These are phyloP conservation scores for Coffea humblotiana DNA, from an alignment of 305 asterid genomes.

Conservation along the genomic window DNA sequence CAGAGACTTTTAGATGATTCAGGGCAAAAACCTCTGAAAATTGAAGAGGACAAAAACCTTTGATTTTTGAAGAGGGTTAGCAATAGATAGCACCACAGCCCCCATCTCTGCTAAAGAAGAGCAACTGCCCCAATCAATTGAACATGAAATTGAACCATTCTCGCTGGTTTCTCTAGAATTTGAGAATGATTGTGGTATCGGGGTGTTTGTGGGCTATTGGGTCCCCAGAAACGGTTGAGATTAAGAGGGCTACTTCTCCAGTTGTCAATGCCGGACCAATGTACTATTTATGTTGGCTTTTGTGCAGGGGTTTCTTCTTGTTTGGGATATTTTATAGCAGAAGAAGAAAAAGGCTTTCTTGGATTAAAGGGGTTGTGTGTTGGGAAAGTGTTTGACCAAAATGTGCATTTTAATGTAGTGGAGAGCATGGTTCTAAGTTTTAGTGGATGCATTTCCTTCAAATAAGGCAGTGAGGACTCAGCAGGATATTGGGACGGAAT, in stretches of 20 bases:
- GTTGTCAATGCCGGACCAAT: slow-evolving; percentile 75
- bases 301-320: background rate
- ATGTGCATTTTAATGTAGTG: background rate
- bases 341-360: background rate
- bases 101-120: slow-evolving; percentile 86
- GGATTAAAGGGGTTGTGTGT: background rate
- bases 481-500: background rate
- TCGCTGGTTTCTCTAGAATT: background rate
- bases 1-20: no score
- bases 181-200: slow-evolving; percentile 8
- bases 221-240: slow-evolving; percentile 74
- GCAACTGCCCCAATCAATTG: slow-evolving; percentile 33
- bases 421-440: slow-evolving; percentile 7
- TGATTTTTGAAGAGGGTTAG: slow-evolving; percentile 77
- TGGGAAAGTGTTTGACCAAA: background rate
- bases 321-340: background rate
- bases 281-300: background rate
- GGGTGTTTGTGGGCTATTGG: slow-evolving; percentile 58
- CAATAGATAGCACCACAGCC: slow-evolving; percentile 61
- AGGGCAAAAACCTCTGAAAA: no score
- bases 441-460: background rate
- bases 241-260: slow-evolving; percentile 79
- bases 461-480: background rate
- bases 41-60: slow-evolving; percentile 33
- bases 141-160: background rate